Conservation (phyloP, 2,329 filamentous ascomycete species). For the Colletotrichum cuscutae region DNA sequence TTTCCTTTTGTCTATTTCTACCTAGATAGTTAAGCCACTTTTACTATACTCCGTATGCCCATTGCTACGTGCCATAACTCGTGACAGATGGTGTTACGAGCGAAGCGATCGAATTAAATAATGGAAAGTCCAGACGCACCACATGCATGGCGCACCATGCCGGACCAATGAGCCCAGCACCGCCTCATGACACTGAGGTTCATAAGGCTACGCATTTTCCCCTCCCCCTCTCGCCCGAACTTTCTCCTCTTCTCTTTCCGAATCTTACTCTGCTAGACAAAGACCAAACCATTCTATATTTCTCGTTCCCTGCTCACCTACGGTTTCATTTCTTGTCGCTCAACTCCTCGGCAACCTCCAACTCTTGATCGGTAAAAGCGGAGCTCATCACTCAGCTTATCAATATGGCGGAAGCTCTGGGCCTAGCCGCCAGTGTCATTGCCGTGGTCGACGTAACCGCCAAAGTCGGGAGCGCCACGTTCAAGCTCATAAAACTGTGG, state of each 20-base stretch:
- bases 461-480: background rate
- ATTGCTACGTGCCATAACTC: no score
- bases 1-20: no score
- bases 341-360: rapidly evolving
- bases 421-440: background rate
- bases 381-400: background rate
- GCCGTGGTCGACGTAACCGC: background rate
- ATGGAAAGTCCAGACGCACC: background rate
- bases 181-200: background rate
- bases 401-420: background rate
- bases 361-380: background rate
- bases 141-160: background rate
- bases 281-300: background rate
- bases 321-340: rapidly evolving
- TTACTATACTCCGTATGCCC: no score
- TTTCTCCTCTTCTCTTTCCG: background rate
- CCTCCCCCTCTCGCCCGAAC: background rate
- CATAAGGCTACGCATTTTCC: background rate
- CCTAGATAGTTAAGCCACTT: no score
- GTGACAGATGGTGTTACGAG: no score
- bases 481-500: background rate
- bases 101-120: background rate
- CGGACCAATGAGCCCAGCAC: background rate
- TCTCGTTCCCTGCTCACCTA: rapidly evolving
- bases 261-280: background rate